Percentiles rank a stretch among this genome's conserved stretches.
Conservation (phyloP, 2,329 filamentous ascomycete genomes). For the Mycogone perniciosa region DNA sequence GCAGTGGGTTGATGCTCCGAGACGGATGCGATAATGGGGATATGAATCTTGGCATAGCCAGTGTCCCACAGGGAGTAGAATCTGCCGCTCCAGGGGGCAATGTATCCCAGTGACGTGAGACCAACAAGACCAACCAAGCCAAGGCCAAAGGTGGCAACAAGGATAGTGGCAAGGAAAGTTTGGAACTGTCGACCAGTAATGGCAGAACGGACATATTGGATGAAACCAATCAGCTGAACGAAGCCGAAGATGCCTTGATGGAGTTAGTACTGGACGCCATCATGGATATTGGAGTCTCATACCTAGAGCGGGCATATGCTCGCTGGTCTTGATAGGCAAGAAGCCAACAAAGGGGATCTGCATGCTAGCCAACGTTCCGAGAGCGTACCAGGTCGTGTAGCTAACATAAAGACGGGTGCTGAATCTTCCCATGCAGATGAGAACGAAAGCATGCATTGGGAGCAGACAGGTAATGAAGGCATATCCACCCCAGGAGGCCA, state of each 20-base stretch:
- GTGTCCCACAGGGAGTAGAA: constrained; percentile 99
- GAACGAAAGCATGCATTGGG: constrained; percentile 85
- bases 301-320: constrained; percentile 97
- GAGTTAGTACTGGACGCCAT: not conserved
- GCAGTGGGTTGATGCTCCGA: constrained; percentile 98
- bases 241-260: constrained; percentile 82
- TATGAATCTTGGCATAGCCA: constrained; percentile 97
- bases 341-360: constrained; percentile 99
- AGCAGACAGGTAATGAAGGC: constrained; percentile 98
- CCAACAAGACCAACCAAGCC: constrained; percentile 70
- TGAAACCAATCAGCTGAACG: constrained; percentile 85
- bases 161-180: constrained; percentile 71
- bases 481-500: constrained; percentile 98
- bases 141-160: constrained; percentile 67
- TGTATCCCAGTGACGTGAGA: constrained; percentile 83
- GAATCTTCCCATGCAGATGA: constrained; percentile 95
- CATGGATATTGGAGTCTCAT: constrained; percentile 30
- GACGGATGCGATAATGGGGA: constrained; percentile 98
- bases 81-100: constrained; percentile 95
- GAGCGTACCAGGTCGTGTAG: constrained; percentile 96
- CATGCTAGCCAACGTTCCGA: constrained; percentile 96
- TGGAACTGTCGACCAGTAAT: constrained; percentile 92
- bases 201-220: constrained; percentile 83
- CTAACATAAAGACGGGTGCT: constrained; percentile 91
- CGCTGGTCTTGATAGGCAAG: constrained; percentile 89